Percentiles rank a stretch among this genome's conserved stretches.
Conservation (phyloP, 345 rosid genomes). For the Syzygium grande region DNA sequence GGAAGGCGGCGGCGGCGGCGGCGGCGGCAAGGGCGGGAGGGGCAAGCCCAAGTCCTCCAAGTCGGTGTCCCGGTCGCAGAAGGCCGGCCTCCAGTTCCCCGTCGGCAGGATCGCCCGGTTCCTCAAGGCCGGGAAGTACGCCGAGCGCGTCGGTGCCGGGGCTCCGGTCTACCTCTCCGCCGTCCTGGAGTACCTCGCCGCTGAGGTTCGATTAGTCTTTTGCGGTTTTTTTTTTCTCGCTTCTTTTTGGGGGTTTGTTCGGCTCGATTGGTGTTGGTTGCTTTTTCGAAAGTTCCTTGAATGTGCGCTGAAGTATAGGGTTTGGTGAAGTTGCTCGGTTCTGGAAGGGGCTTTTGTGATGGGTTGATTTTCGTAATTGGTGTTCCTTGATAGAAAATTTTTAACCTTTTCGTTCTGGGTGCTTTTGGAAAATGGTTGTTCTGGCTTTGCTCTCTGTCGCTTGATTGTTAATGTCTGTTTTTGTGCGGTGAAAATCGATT, state of each 20-base stretch:
- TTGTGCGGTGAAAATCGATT: neutral
- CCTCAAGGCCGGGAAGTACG: constrained; percentile 70
- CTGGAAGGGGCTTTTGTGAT: neutral
- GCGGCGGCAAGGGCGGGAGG: constrained; percentile 50
- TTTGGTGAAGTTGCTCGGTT: neutral
- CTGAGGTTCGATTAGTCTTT: constrained; percentile 35
- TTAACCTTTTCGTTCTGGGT: neutral
- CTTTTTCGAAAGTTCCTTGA: neutral
- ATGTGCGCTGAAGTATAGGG: neutral
- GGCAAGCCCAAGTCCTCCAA: constrained; percentile 63
- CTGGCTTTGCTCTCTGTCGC: neutral
- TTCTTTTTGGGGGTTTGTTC: neutral
- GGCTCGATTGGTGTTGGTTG: neutral
- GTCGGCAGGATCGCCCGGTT: constrained; percentile 75
- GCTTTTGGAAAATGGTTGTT: neutral
- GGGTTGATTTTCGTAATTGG: neutral
- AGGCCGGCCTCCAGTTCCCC: constrained; percentile 84
- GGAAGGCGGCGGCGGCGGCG: constrained; percentile 31
- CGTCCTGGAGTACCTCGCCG: constrained; percentile 74
- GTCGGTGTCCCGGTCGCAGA: constrained; percentile 56
- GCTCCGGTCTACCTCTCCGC: constrained; percentile 83
- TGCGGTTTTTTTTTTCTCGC: too few relatives aligned
- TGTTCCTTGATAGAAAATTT: neutral
- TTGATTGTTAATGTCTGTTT: neutral
- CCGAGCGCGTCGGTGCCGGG: constrained; percentile 78